Percentiles rank a stretch among this genome's conserved stretches.
Evolutionary conservation across 352 stramenopile species (phyloP).

Genomic region (Blastocystis sp.): DNA sequence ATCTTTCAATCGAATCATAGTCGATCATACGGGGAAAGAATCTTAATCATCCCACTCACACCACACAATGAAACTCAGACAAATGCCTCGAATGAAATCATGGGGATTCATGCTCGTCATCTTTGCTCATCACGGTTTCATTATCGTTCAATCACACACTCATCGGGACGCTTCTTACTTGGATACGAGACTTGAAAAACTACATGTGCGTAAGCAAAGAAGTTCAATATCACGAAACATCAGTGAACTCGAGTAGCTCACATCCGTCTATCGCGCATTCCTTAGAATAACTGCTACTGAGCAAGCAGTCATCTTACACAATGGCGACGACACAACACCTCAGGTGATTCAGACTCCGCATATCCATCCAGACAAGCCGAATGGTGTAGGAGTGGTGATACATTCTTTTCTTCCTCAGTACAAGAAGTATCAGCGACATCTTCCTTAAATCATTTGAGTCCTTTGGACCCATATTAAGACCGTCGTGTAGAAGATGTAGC

Average conservation of each 20-base stretch:
- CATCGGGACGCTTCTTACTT: neutral
- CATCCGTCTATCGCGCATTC: slow-evolving; percentile 36
- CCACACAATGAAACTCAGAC: slow-evolving; percentile 32
- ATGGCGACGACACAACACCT: neutral
- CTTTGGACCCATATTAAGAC: slow-evolving; percentile 58
- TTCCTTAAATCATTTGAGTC: slow-evolving; percentile 51
- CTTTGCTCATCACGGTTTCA: slow-evolving; percentile 31
- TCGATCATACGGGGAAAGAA: slow-evolving; percentile 59
- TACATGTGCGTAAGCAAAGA: slow-evolving; percentile 52
- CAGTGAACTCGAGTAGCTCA: slow-evolving; percentile 14
- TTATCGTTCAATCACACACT: neutral
- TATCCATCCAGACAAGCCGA: neutral
- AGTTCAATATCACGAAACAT: slow-evolving; percentile 15
- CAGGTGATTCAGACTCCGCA: slow-evolving; percentile 54
- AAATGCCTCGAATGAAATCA: slow-evolving; percentile 43
- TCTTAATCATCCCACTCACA: slow-evolving; percentile 58
- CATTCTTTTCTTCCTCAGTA: slow-evolving; percentile 52
- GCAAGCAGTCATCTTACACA: slow-evolving; percentile 12
- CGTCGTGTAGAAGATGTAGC: slow-evolving; percentile 55
- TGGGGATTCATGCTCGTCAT: slow-evolving; percentile 41
- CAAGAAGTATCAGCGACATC: slow-evolving; percentile 46
- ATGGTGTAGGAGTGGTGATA: slow-evolving; percentile 51
- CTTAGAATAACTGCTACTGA: slow-evolving; percentile 12
- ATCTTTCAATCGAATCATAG: slow-evolving; percentile 57
- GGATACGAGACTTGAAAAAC: neutral